Base-by-base conservation (phyloP, 2,329 filamentous ascomycete genomes). In the Paradendryphiella salina region DNA sequence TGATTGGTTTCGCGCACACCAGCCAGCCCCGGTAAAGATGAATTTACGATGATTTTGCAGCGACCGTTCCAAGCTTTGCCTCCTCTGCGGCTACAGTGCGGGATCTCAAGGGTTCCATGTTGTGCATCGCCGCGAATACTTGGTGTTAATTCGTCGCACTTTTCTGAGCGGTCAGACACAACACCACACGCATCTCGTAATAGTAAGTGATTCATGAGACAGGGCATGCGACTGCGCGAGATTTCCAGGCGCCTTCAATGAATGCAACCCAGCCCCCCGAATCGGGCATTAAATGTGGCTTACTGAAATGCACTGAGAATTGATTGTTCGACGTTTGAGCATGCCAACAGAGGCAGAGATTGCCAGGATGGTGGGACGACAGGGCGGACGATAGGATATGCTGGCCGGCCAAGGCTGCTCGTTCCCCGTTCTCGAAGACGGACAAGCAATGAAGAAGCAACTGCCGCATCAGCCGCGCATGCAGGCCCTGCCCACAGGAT, bases 401-500 rank as follows among this genome's bases (percentile, higher is more conserved):
- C 36, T 33, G 42, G 38, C 13, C 26, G 40, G 34, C 52, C 43
- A 42, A 39, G 48, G 28, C 44, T 42, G 28, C 39, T 40, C 28
- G 15, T 40, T 38, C 41, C 21, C 14, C 33, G 18, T 44, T 46
- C 21, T 34, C 20, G 42, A 38, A 21, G 39, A 29, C 42, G 14
- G 43, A 34, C 42, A 54, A 51, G 42, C 38, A 46, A 37, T 51
- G 38, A 14, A 36, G 42, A 54, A 51, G 52, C 48, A 45, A 45
- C 23, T 31, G 32, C 35, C 14, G 39, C 43, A 52, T 48, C 43
- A 54, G 48, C 41, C 38, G 40, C 39, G 28, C 35, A 34, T 54
- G 34, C 18, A 34, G 9, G 15, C 18, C 17, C 23, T 42, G 40
- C n/a, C 20, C 13, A 29, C 11, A 29, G 17, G 39, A 17, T 34